Base-by-base conservation (phyloP, 306 rosid species). In the Lithocarpus polystachyus region DNA sequence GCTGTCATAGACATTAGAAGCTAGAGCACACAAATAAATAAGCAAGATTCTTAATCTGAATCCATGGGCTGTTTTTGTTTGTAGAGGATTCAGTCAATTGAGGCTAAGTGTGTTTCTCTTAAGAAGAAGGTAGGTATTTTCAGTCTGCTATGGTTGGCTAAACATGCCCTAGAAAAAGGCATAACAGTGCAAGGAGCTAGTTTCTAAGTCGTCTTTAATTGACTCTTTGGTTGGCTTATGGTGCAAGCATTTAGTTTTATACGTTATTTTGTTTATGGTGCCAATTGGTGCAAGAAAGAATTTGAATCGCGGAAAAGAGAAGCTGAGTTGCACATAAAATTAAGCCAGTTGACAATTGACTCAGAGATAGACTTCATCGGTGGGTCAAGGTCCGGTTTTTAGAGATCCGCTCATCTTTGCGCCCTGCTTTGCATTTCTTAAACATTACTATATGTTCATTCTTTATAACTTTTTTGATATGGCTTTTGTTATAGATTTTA, bases 81-180 rank as follows among this genome's bases (percentile, higher is more conserved):
- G 71, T 89, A 89, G 97, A 88, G 76, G 77, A 92, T 94, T 84
- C 78, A 61, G 69, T 78, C 81, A 3, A 94, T 89, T 56, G 93
- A 94, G 86, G 88, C 73, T 77, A 87, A 84, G 81, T 89, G 97
- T 83, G 84, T 82, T 82, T 80, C 87, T 59, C 89, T 87, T 53
- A 89, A 90, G 83, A 84, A 75, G 70, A 81, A 89, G 98, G 98
- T 92, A 86, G 11, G 83, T 60, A 55, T 35, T 56, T 26, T 62
- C 37, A 13, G 69, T 62, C 40, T 62, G n/a, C 11, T 6, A 23
- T 62, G 40, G 35, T 67, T 33, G 33, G 26, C 6, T 33, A 19
- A 33, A 19, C 48, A 64, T 18, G 5, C 17, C 24, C 4, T 2
- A 62, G 11, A 35, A 23, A 37, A 37, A 14, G 29, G 20, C 19